Base-by-base conservation (phyloP, 2,329 filamentous ascomycete species). In the Chalaropsis thielavioides region DNA sequence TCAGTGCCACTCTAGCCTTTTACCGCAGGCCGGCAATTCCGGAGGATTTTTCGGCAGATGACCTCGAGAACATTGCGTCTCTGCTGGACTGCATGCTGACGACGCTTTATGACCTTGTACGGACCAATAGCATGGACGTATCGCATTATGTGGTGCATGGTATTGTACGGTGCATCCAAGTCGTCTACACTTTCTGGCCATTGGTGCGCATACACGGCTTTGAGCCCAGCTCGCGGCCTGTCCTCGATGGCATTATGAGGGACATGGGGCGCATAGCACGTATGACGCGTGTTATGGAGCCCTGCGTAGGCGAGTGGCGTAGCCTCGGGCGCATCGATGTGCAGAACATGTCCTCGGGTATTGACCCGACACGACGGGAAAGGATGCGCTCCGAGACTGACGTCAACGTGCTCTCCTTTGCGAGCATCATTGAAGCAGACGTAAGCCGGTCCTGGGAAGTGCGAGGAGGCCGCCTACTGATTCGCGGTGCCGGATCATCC, bases 1-100 rank as follows among this genome's bases (percentile, higher is more conserved):
- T 74, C 24, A 73, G 74, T 35, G 80, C 79, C 1, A 66, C 82
- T 8, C 71, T 73, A 35, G 68, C 70, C 13, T 69, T 75, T 31
- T 61, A 31, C 17, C 15, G 17, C 17, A 38, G 62, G 15, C 58
- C 62, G 8, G 19, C 38, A n/a, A 22, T 64, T 35, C 63, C 66
- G 3, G 40, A 22, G 13, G 66, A 67, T 24, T 35, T 67, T 8
- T 46, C 62, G 3, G 24, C 43, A 5, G 35, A 27, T 10, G 46
- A 64, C 27, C 31, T 64, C 11, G n/a, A 62, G 17, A 22, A 19
- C 17, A 7, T 67, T 19, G 24, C 15, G 4, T 38, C 13, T n/a
- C 41, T 62, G 1, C n/a, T 67, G 1, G 49, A 56, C 1, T 43
- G 11, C 27, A 24, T 63, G 13, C 15, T 64, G n/a, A 59, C 66